A percentile compares a stretch with the other conserved stretches of the same genome.
These are phyloP conservation scores for Dactylellina sp. DNA, from an alignment of 2,329 filamentous ascomycete species.

Conservation along the genomic window DNA sequence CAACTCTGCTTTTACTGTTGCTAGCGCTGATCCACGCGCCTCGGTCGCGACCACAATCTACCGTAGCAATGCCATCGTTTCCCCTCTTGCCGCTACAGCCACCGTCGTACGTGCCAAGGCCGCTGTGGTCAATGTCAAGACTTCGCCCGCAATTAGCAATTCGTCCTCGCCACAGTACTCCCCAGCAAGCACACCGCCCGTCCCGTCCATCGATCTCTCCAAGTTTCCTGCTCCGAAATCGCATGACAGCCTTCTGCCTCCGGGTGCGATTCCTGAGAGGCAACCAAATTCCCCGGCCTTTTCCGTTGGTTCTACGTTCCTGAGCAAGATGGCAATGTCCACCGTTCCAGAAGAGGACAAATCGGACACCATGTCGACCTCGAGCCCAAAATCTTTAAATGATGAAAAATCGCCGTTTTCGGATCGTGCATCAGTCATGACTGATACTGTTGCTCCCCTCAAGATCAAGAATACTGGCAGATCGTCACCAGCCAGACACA, in stretches of 20 bases:
- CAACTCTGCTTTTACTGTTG: constrained; percentile 61
- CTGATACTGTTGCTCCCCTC: constrained; percentile 36
- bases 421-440: constrained; percentile 36
- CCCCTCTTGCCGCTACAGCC: constrained; percentile 77
- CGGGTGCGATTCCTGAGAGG: constrained; percentile 17
- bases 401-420: constrained; percentile 48
- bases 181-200: constrained; percentile 61
- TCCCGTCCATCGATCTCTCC: constrained; percentile 57
- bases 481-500: constrained; percentile 49
- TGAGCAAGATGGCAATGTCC: constrained; percentile 68
- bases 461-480: constrained; percentile 33
- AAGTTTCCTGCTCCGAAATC: constrained; percentile 47
- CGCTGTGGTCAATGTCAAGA: constrained; percentile 89
- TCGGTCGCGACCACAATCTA: constrained; percentile 95
- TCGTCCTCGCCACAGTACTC: constrained; percentile 73
- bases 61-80: constrained; percentile 87
- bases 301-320: constrained; percentile 76
- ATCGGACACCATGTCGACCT: constrained; percentile 6
- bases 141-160: constrained; percentile 67
- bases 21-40: constrained; percentile 68
- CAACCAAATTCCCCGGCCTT: constrained; percentile 71
- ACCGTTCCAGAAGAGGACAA: constrained; percentile 49
- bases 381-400: constrained; percentile 1
- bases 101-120: constrained; percentile 89
- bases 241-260: constrained; percentile 35